Percentiles rank a stretch among this genome's conserved stretches.
Conservation (phyloP, 2,329 filamentous ascomycete genomes). For the Calonectria henricotiae region DNA sequence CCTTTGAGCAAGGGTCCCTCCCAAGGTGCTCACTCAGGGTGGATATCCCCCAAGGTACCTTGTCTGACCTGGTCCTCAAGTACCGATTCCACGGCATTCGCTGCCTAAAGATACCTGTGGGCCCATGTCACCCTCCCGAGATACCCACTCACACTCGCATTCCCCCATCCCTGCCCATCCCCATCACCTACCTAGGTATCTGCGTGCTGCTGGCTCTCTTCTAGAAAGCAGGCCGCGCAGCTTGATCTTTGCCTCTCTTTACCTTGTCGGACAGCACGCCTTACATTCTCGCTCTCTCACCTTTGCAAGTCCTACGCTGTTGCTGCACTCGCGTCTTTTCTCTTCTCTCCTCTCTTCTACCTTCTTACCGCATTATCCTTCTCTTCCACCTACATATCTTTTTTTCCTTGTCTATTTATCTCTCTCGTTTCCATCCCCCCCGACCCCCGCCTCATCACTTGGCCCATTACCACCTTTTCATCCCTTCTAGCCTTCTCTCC, state of each 20-base stretch:
- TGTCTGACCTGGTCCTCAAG: slow-evolving; percentile 3
- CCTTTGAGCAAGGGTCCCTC: slow-evolving; percentile 9
- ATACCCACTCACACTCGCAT: slow-evolving; percentile 28
- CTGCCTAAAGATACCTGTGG: neutral
- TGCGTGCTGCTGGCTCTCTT: slow-evolving; percentile 33
- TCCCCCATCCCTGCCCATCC: slow-evolving; percentile 26
- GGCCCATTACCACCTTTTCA: slow-evolving; percentile 3
- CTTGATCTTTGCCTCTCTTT: slow-evolving; percentile 30
- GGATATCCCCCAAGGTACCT: slow-evolving; percentile 27
- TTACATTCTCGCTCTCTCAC: slow-evolving; percentile 30
- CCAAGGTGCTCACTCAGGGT: slow-evolving; percentile 11
- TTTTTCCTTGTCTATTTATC: slow-evolving; percentile 7
- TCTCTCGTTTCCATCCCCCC: slow-evolving; percentile 9
- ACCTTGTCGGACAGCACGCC: slow-evolving; percentile 15
- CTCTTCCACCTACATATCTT: slow-evolving; percentile 29
- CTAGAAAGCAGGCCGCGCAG: slow-evolving; percentile 38
- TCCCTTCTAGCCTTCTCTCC: slow-evolving; percentile 29
- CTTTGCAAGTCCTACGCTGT: slow-evolving; percentile 8
- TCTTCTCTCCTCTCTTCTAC: slow-evolving; percentile 29
- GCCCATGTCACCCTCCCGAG: slow-evolving; percentile 9
- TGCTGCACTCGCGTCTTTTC: slow-evolving; percentile 16
- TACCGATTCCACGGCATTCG: slow-evolving; percentile 28
- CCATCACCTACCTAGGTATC: slow-evolving; percentile 22
- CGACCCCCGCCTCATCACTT: neutral
- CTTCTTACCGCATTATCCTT: slow-evolving; percentile 27